Evolutionary conservation across 192 early-diverging fungal genomes (phyloP).

Genomic region (Linnemannia schmuckeri): DNA sequence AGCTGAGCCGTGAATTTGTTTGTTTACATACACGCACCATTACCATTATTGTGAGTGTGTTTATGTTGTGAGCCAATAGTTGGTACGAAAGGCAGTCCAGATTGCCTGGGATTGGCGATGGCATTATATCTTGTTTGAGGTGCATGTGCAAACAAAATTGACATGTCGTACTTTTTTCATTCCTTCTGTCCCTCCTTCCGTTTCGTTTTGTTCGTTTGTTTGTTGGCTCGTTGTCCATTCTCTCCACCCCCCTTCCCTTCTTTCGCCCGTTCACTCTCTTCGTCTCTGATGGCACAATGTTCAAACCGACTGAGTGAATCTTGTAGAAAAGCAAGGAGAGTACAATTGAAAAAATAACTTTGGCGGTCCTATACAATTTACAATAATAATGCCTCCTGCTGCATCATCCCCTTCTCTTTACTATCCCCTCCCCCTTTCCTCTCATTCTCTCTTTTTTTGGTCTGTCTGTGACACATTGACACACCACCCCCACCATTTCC

Average conservation of each 20-base stretch:
- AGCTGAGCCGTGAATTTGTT: neutral
- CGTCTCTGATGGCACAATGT: neutral
- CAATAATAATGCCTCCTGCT: conserved; percentile 13
- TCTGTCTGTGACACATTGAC: conserved; percentile 11
- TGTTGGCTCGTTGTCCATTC: neutral
- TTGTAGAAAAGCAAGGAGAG: conserved; percentile 28
- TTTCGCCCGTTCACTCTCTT: neutral
- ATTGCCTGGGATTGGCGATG: neutral
- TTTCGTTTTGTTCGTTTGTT: neutral
- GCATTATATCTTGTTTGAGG: neutral
- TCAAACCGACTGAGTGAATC: neutral
- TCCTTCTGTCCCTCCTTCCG: neutral
- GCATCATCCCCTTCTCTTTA: conserved; percentile 30
- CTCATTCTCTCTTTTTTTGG: conserved; percentile 6
- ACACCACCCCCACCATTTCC: neutral
- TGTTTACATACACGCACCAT: neutral
- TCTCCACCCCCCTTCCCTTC: neutral
- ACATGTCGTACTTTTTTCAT: neutral
- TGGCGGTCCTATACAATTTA: neutral
- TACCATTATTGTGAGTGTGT: neutral
- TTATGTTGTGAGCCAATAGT: neutral
- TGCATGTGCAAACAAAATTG: neutral
- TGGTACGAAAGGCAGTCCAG: neutral
- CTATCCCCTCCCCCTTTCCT: neutral
- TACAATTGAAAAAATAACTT: neutral